A percentile compares a stretch with the other conserved stretches of the same genome.
phyloP scores from a whole-genome alignment of 2,329 filamentous ascomycete species.

The Rhytidhysteron rufulum region DNA sequence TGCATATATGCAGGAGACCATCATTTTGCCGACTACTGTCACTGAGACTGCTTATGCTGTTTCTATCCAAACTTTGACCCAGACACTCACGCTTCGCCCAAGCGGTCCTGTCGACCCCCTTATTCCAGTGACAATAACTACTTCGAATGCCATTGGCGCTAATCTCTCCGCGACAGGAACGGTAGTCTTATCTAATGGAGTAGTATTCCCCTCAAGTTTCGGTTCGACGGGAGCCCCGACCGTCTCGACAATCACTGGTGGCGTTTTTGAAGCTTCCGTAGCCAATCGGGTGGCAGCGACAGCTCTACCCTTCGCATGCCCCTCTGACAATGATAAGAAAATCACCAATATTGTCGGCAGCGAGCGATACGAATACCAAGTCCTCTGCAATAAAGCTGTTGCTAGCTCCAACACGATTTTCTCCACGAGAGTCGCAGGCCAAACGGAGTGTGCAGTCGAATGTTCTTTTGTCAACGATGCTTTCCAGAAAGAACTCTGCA shows the following conservation, averaged over 20 bases:
- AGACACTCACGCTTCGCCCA: not conserved
- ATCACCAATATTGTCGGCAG: slow-evolving; percentile 22
- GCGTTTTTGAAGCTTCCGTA: not conserved
- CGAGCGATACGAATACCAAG: slow-evolving; percentile 20
- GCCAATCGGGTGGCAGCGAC: not conserved
- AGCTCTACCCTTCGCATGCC: slow-evolving; percentile 24
- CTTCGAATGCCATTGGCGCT: not conserved
- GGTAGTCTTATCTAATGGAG: no score
- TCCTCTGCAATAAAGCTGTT: slow-evolving; percentile 24
- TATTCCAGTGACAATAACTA: no score
- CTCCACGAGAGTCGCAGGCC: slow-evolving; percentile 14
- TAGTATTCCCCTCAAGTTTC: no score
- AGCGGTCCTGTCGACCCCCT: no score
- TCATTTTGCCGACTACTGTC: not conserved
- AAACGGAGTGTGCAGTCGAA: slow-evolving; percentile 22
- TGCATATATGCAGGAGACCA: slow-evolving; percentile 4
- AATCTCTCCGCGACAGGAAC: no score
- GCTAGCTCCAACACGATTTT: slow-evolving; percentile 14
- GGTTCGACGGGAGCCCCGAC: no score
- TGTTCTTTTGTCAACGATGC: slow-evolving; percentile 25
- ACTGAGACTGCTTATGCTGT: not conserved
- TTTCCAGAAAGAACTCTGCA: slow-evolving; percentile 17
- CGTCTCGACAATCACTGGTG: not conserved
- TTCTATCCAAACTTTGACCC: slow-evolving; percentile 1
- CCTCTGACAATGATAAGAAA: slow-evolving; percentile 11